Evolutionary conservation across 2,329 filamentous ascomycete genomes (phyloP).

Genomic region (Clarireedia homoeocarpa): DNA sequence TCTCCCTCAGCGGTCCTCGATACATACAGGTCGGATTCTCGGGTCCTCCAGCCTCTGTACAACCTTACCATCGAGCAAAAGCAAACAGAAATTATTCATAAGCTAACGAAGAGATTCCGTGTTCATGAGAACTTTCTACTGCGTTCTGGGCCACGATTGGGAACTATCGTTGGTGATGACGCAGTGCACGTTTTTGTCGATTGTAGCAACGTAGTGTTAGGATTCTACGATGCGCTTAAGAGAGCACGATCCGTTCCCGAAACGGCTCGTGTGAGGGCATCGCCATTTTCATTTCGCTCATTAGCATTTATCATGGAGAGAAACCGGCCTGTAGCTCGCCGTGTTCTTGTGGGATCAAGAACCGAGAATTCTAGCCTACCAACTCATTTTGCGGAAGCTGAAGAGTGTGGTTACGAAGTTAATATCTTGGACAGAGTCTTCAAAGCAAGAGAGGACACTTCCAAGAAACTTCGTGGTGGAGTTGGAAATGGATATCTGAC

Average conservation of each 20-base stretch:
- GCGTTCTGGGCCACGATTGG: neutral
- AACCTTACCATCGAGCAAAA: constrained; percentile 21
- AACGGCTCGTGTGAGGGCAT: constrained; percentile 48
- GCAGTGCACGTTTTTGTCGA: constrained; percentile 50
- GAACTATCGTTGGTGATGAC: constrained; percentile 1
- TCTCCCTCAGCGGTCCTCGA: neutral
- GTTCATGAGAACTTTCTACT: constrained; percentile 3
- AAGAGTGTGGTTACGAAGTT: constrained; percentile 62
- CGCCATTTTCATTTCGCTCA: constrained; percentile 68
- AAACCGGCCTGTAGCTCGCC: constrained; percentile 59
- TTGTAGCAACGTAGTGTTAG: constrained; percentile 80
- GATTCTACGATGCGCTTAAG: constrained; percentile 72
- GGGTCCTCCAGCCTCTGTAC: constrained; percentile 15
- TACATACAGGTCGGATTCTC: neutral
- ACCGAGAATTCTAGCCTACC: constrained; percentile 29
- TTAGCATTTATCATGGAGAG: constrained; percentile 74
- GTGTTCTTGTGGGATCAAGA: constrained; percentile 66
- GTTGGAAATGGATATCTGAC: constrained; percentile 26
- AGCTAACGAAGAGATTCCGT: constrained; percentile 13
- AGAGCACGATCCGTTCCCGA: constrained; percentile 46
- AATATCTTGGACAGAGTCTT: constrained; percentile 68
- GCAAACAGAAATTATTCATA: constrained; percentile 17
- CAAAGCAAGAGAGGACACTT: constrained; percentile 51
- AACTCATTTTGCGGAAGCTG: constrained; percentile 57
- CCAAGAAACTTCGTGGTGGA: constrained; percentile 20